Base-by-base conservation (phyloP, 306 rosid species). In the Mucuna pruriens region DNA sequence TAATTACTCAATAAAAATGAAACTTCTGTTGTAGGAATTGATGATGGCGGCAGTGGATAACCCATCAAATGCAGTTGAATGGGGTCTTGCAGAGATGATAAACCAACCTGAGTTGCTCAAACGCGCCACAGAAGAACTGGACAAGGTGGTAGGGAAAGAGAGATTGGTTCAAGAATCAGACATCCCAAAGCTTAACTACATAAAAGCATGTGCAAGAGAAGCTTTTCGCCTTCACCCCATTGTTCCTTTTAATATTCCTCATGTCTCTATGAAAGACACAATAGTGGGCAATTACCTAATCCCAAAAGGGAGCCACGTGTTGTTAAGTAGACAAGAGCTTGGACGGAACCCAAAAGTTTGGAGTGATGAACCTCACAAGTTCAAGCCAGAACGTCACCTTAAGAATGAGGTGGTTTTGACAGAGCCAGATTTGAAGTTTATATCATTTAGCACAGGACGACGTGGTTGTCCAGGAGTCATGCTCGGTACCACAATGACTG, bases 361-460 rank as follows among this genome's bases (percentile, higher is more conserved):
- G 90, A 44, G 58, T 42, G 49, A 63, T 0, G 82, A 90, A 1
- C 85, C 84, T 0, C 10, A 51, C 4, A 68, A 38, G 38, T 84
- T 90, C 67, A 46, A 84, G 9, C 94, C 90, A 0, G 83, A 86
- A 5, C 81, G 87, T 2, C 90, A 86, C 17, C 29, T 86, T 0
- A 77, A 49, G 9, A 16, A 1, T 3, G 49, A 65, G 0, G 72
- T 67, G 7, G 34, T 15, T n/a, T 31, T 82, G 45, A 39, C 63
- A 5, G 86, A 90, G 12, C 69, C 58, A 3, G 77, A 54, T 6
- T 34, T 85, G 2, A 45, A 80, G 4, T 55, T 88, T 11, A 1
- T 84, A 5, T 74, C 79, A 0, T 87, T 85, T 29, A 6, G 84
- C 9, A 58, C 75, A 0, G 82, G 84, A 42, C 70, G 78, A 4